Percentiles rank a stretch among this genome's conserved stretches.
Conservation (phyloP, 176 grass and related monocot genomes). For the Eremochloa ophiuroides region DNA sequence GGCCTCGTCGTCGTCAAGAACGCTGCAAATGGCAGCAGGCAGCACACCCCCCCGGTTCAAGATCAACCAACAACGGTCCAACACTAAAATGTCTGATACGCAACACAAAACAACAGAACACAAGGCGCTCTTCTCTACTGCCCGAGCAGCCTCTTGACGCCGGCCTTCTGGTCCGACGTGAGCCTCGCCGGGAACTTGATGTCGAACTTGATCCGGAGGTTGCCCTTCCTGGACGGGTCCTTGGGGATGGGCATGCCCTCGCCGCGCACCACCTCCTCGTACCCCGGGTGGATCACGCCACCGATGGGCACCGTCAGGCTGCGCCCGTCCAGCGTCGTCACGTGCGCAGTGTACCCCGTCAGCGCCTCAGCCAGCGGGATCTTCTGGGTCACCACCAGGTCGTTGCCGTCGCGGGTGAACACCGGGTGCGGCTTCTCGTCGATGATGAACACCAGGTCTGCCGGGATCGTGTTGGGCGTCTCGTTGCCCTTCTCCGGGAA, state of each 20-base stretch:
- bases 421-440: conserved; percentile 94
- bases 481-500: conserved; percentile 96
- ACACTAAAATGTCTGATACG: background rate
- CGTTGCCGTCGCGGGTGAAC: conserved; percentile 84
- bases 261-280: conserved; percentile 71
- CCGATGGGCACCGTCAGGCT: conserved; percentile 61
- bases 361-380: conserved; percentile 65
- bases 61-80: background rate
- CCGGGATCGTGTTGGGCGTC: conserved; percentile 50
- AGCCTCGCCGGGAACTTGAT: conserved; percentile 81
- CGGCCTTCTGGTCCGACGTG: conserved; percentile 75
- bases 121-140: conserved; percentile 44
- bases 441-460: conserved; percentile 82
- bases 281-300: conserved; percentile 54
- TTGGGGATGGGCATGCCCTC: conserved; percentile 94
- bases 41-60: background rate
- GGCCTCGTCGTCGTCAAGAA: background rate
- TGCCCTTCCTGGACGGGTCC: conserved; percentile 76
- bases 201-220: conserved; percentile 90
- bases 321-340: conserved; percentile 75
- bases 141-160: conserved; percentile 75
- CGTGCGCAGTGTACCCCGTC: conserved; percentile 50
- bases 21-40: background rate
- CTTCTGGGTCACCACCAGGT: conserved; percentile 74
- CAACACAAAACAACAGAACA: background rate